Base-by-base conservation (phyloP, 2,329 filamentous ascomycete genomes). In the Graphium sp. region DNA sequence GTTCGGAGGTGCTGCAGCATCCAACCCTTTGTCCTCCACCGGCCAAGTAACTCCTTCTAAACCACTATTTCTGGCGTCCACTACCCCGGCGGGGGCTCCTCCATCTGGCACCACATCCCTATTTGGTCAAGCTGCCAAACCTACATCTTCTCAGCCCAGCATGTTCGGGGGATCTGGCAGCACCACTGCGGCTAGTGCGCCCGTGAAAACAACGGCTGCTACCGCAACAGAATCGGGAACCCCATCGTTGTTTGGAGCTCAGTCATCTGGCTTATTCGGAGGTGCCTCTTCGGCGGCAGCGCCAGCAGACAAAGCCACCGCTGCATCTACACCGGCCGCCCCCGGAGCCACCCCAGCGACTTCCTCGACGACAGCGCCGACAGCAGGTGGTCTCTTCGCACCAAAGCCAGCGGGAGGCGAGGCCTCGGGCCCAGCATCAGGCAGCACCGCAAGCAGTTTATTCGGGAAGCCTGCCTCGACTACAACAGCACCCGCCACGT, bases 391-490 rank as follows among this genome's bases (percentile, higher is more conserved):
- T 21, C 32, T 40, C 19, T 46, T 42, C 30, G 28, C 22, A n/a
- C n/a, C 5, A 25, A 24, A n/a, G 22, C 28, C 12, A 17, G 14
- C 4, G 8, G 16, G 11, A 16, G 4, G 25, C 25, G 12, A 17
- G 21, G 13, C 28, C 6, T 23, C 28, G 6, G 8, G 22, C 21
- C 19, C 28, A 3, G 22, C 28, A 5, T 22, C 28, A 9, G 16
- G 22, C n/a, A 11, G 41, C 32, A 30, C 40, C 17, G 32, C 39
- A 26, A 38, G 39, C 24, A 37, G 40, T n/a, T 31, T 49, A 24
- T 42, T 49, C 24, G 33, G 41, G 6, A 42, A 40, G 9, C 36
- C 46, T 26, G 32, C 38, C 31, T 26, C 34, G 16, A 17, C 20
- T 18, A 7, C 26, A 12, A 16, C 28, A 7, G 24, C 34, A 19